Evolutionary conservation across 2,329 filamentous ascomycete species (phyloP), one percentile per base, ranked within the genome.

Genomic region (Neofusicoccum ribis): DNA sequence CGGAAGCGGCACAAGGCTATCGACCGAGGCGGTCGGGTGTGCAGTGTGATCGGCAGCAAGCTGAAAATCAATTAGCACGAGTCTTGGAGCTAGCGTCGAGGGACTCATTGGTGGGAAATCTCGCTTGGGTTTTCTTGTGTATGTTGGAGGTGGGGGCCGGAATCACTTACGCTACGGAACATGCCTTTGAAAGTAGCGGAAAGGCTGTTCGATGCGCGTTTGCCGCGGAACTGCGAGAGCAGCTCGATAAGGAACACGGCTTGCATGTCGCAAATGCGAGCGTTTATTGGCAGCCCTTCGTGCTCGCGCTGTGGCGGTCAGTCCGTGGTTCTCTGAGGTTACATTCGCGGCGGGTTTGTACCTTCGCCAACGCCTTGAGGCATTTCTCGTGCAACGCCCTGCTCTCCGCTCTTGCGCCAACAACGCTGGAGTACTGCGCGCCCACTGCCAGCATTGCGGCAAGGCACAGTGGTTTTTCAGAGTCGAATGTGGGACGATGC

Each of bases 361-460:
- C 76, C 70, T 73, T 72, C 50, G 74, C 70, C 43, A 82, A 70
- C 34, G 81, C 68, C 67, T 80, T 80, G 46, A 78, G 61, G 67
- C 78, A 81, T 39, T 70, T 72, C 61, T 80, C 77, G 66, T 81
- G 80, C 39, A 82, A 69, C 12, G 73, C 71, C 62, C 75, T 71
- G 15, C 78, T 75, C 65, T 78, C 76, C 7, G 69, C 69, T 47
- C 74, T 74, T 41, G 77, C 74, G 54, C 70, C 70, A 46, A 73
- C 67, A 47, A 76, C 71, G 60, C 71, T 72, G 51, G 76, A 74
- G 50, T 78, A 77, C 52, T 81, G 77, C 4, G 76, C 78, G 39
- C 80, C 80, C 31, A 82, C 73, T 5, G 80, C 77, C 47, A 81
- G 70, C 71, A 82, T 79, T n/a, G 79, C 76, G 27, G 79, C 78